Evolutionary conservation across 768 basidiomycete species (phyloP), one percentile per base, ranked within the genome.

Genomic region (Mycena amicta): DNA sequence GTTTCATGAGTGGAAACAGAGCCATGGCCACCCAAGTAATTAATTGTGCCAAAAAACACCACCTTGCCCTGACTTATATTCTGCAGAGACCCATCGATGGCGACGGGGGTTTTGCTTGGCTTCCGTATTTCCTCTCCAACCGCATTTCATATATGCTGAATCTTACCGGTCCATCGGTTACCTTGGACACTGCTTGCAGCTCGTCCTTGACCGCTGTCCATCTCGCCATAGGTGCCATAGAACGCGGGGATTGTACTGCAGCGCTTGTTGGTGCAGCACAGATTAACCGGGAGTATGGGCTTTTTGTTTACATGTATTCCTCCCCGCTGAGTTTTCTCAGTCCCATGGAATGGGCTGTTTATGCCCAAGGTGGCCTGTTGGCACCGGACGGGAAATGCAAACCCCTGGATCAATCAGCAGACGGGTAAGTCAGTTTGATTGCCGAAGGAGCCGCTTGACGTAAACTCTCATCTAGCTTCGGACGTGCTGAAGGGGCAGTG

Each of bases 101-200:
- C n/a, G n/a, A n/a, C n/a, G 66, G 66, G 3, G 62, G 66, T 8
- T 67, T 73, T 31, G 67, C 66, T 4, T 50, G 40, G n/a, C 28
- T 47, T 22, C 69, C 71, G 1, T 33, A 61, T 18, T 69, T 67
- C 62, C 46, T 71, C 5, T 71, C 72, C 25, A 72, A 71, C 60
- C 50, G 62, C 4, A 57, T 72, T n/a, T 71, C 72, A 2, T 72
- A 70, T 53, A 63, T 68, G 47, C 61, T 71, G 25, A 59, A 66
- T 37, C 29, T 62, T 23, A 41, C 52, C 5, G 57, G 57, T 1
- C 78, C 77, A 13, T 79, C 77, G 1, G 55, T 77, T 41, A 71
- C 75, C 4, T 53, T 73, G 0, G 77, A 79, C 55, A 75, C 72
- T 0, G 73, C 73, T 4, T 78, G 77, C 59, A 75, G 71, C n/a